Evolutionary conservation across 164 flowering plant genomes (phyloP).

Genomic region (Vitis rotundifolia): DNA sequence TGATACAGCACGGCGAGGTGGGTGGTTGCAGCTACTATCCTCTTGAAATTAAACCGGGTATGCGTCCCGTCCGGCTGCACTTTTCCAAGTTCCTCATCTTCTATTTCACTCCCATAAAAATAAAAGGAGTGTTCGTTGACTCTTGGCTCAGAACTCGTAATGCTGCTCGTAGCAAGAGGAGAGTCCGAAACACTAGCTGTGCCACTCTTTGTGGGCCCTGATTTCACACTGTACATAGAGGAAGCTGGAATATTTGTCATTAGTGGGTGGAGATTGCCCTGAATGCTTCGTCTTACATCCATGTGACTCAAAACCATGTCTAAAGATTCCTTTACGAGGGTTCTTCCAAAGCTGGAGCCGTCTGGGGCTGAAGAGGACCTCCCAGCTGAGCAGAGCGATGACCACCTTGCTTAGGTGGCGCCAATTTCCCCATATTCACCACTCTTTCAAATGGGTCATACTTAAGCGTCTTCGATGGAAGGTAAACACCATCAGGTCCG

Average conservation of each 20-base stretch:
- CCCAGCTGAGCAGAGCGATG: constrained; percentile 42
- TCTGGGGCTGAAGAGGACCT: constrained; percentile 67
- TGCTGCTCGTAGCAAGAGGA: constrained; percentile 91
- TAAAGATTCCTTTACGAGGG: constrained; percentile 77
- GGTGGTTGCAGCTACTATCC: no score
- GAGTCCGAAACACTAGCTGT: constrained; percentile 66
- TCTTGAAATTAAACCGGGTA: no score
- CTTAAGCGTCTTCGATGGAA: constrained; percentile 34
- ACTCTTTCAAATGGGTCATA: constrained; percentile 59
- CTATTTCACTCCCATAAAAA: constrained; percentile 53
- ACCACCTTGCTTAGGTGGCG: constrained; percentile 78
- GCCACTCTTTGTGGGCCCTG: constrained; percentile 65
- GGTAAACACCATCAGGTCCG: constrained; percentile 81
- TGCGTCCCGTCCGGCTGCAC: no score
- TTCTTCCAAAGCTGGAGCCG: constrained; percentile 83
- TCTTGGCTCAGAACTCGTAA: constrained; percentile 84
- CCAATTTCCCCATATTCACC: constrained; percentile 80
- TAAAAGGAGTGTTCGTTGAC: constrained; percentile 45
- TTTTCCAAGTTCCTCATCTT: constrained; percentile 40
- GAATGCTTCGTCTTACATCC: constrained; percentile 76
- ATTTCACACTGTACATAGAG: constrained; percentile 80
- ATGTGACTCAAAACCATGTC: constrained; percentile 95
- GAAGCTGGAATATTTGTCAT: constrained; percentile 86
- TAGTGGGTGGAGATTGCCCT: constrained; percentile 65
- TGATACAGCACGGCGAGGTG: no score